Base-by-base conservation (phyloP, 371 early-diverging fungal genomes). In the Mortierella polycephala region DNA sequence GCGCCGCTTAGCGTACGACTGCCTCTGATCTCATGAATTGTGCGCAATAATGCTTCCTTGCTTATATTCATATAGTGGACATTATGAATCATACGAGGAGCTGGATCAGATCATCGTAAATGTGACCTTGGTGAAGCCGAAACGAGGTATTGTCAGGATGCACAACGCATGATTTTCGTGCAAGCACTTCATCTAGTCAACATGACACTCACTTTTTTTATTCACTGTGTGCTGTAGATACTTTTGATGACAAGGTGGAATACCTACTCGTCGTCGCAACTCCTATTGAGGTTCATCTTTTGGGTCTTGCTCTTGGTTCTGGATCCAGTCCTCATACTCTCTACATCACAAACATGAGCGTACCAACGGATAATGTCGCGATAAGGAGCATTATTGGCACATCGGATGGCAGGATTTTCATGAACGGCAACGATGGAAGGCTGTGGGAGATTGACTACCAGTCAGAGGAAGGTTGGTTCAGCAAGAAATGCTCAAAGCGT, bases 181-280 rank as follows among this genome's bases (percentile, higher is more conserved):
- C 30, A 30, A 30, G 30, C 30, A 30, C 30, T 30, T 30, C 30
- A 30, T 30, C 30, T 30, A 30, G 30, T 30, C 30, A 30, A 30
- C 30, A 30, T 30, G 30, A 7, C 18, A 5, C 21, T 8, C 7
- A 12, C 14, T n/a, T n/a, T 18, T 30, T 50, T 5, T 1, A 10
- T 44, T 3, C 20, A 50, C 47, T 9, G 18, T 8, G 13, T 6
- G 11, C n/a, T 40, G 12, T 80, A 75, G 91, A 89, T 47, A 88
- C 96, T 10, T 96, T 98, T 79, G 85, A 92, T 18, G 88, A 90
- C 21, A 85, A 91, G 16, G 89, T 98, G 55, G 85, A 92, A 14
- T 93, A 95, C 64, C 81, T 98, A 14, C 83, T 98, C 40, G 92
- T 95, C 13, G 83, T 98, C 49, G 92, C 96, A 1, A 98, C 97